A percentile compares a stretch with the other conserved stretches of the same genome.
These are phyloP conservation scores for Tetrapisispora fleetii DNA, from an alignment of 805 yeast genomes.

Conservation along the genomic window DNA sequence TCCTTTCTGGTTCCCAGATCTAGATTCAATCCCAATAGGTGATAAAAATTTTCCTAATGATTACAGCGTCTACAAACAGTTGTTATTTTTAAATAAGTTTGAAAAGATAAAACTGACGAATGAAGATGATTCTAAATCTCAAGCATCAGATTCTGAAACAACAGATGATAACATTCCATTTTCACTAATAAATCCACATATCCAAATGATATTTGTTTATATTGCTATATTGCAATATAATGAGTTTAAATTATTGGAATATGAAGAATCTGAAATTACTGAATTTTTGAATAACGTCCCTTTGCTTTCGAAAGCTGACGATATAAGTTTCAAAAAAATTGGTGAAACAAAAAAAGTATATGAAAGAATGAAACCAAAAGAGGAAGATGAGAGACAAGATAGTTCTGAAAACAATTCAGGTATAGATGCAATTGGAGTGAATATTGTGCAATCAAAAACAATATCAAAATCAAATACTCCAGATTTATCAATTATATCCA, in stretches of 20 bases:
- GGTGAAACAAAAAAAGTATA: background rate
- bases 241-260: conserved; percentile 68
- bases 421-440: background rate
- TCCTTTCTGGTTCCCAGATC: conserved; percentile 32
- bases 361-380: background rate
- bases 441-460: background rate
- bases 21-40: conserved; percentile 22
- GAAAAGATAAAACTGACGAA: conserved; percentile 3
- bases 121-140: background rate
- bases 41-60: conserved; percentile 18
- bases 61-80: conserved; percentile 22
- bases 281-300: conserved; percentile 55
- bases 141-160: background rate
- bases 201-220: conserved; percentile 64
- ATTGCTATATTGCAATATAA: conserved; percentile 73
- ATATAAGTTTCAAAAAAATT: conserved; percentile 22
- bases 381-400: background rate
- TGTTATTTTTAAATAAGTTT: conserved; percentile 18
- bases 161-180: conserved; percentile 14
- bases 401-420: no score
- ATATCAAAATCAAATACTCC: conserved; percentile 8
- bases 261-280: conserved; percentile 82
- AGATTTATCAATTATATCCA: background rate
- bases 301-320: conserved; percentile 26
- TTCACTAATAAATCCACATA: conserved; percentile 59